Evolutionary conservation across 176 grass and related monocot genomes (phyloP), one percentile per base, ranked within the genome.

Genomic region (Aegilops longissima): DNA sequence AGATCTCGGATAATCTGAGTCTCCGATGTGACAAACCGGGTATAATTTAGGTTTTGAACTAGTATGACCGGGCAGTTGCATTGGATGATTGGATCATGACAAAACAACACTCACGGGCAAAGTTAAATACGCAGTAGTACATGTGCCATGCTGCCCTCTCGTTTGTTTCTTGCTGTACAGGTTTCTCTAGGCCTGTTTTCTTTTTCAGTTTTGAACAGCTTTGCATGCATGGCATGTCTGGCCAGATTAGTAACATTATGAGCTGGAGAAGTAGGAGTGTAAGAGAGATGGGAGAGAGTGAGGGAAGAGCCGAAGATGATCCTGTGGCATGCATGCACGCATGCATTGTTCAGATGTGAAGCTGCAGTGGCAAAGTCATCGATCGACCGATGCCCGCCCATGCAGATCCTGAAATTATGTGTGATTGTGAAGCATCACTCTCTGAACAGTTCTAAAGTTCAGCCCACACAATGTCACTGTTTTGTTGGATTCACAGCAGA

Each of bases 21-120:
- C 49, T n/a, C 66, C 83, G 23, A 62, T 61, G 38, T 82, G 78
- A 79, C 67, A 89, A 24, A 61, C 66, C 59, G 56, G 74, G 49
- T 23, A n/a, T 78, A 16, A 45, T 54, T 66, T 80, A 3, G 25
- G 79, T 44, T 63, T 74, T 47, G 29, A 68, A 83, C 25, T 44
- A 58, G n/a, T 2, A 16, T 47, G 25, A 25, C 6, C 25, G 39
- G 14, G 5, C 23, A 42, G 21, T 74, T 74, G 40, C 12, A 49
- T 49, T 52, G 49, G 49, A 52, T 17, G 49, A 52, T 52, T 44
- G 17, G 13, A 29, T 49, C 24, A 4, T 51, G 44, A 52, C 42
- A 20, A 30, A 52, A 31, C 14, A 14, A 76, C 62, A 79, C 59
- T 86, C 88, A 71, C 83, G 63, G 21, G 65, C 49, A 20, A 20